Base-by-base conservation (phyloP, 1,284 basidiomycete species). In the Phellinidium pouzarii region DNA sequence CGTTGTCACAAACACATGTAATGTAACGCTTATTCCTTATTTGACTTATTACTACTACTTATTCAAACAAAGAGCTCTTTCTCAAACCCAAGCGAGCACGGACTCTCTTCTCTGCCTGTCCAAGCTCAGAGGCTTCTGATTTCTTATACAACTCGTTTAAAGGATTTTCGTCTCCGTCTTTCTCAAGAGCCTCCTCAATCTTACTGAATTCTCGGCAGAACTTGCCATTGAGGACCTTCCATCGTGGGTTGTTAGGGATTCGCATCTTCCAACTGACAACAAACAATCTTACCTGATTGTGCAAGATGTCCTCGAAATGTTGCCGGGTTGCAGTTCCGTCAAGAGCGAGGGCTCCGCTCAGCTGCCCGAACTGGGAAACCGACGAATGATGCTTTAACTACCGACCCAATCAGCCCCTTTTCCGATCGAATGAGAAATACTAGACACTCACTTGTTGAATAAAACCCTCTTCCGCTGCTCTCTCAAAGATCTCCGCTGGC, bases 401-500 rank as follows among this genome's bases (percentile, higher is more conserved):
- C 19, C 31, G 14, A 40, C n/a, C 37, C 20, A 17, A 11, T 52
- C 40, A 43, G 11, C 34, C 43, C 38, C 17, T 26, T n/a, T n/a
- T n/a, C n/a, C 19, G 38, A 3, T 11, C n/a, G 20, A 6, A 45
- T 2, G 41, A 4, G 9, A 20, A 26, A 19, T 45, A n/a, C n/a
- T 6, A 44, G 14, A 53, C 11, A 52, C 58, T 29, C 50, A 73
- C 78, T 67, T 82, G 80, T 22, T 62, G 64, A 50, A 82, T 76
- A 63, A 83, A 82, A 14, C 81, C 81, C 41, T 82, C 80, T 56
- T 83, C 80, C 1, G 80, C 80, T 6, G 81, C 80, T 25, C 79
- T 70, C 62, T 83, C 80, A 62, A 84, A 84, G 43, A 83, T 82
- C 58, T 82, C 81, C n/a, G 81, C 80, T 2, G 81, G 80, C 59